Evolutionary conservation across 2,329 filamentous ascomycete genomes (phyloP).

Genomic region (Apiospora kogelbergensis): DNA sequence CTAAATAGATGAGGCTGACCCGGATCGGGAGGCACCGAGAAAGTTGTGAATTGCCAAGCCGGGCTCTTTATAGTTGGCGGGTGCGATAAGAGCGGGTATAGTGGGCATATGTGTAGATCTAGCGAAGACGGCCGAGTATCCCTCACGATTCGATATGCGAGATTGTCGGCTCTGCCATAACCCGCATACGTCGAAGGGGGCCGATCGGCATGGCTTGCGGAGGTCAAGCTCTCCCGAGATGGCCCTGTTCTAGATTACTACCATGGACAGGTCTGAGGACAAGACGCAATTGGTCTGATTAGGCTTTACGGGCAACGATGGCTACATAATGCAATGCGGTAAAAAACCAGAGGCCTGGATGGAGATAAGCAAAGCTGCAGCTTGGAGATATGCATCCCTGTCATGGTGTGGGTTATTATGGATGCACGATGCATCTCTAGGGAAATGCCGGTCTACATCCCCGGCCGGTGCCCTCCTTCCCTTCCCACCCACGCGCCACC

Average conservation of each 20-base stretch:
- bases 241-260: background rate
- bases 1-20: background rate
- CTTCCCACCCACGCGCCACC: background rate
- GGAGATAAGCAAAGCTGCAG: conserved; percentile 2
- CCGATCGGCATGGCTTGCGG: background rate
- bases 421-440: background rate
- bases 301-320: background rate
- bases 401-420: background rate
- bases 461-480: background rate
- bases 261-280: background rate
- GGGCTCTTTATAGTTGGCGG: background rate
- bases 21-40: background rate
- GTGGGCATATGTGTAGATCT: background rate
- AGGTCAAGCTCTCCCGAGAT: background rate
- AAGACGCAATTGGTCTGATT: conserved; percentile 1
- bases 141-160: background rate
- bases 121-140: background rate
- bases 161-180: background rate
- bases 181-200: background rate
- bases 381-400: background rate
- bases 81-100: background rate
- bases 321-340: background rate
- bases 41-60: background rate
- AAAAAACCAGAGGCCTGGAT: background rate
- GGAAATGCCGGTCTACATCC: background rate